These are phyloP conservation scores for Aspergillus sparsus DNA, from an alignment of 495 filamentous ascomycete species.

Conservation along the genomic window DNA sequence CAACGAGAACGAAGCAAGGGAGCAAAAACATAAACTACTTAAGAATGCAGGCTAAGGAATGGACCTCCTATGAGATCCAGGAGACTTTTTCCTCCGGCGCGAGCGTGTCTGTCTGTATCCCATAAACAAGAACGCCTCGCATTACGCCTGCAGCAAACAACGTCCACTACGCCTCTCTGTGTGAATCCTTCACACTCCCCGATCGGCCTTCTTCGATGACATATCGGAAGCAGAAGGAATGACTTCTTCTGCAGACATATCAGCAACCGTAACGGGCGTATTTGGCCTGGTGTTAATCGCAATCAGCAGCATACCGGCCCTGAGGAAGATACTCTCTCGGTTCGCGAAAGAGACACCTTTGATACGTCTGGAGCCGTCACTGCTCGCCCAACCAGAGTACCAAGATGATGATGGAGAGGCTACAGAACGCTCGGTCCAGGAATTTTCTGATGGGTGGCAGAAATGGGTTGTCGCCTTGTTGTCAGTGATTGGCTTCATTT, in stretches of 20 bases:
- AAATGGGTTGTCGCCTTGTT: slow-evolving; percentile 14
- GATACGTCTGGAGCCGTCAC: slow-evolving; percentile 25
- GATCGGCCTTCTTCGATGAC: slow-evolving; percentile 8
- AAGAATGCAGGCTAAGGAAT: slow-evolving; percentile 15
- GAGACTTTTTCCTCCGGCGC: not conserved
- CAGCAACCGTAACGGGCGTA: slow-evolving; percentile 23
- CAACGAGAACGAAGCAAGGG: slow-evolving; percentile 9
- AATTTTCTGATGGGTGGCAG: slow-evolving; percentile 25
- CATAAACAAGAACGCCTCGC: not conserved
- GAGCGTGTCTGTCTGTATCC: not conserved
- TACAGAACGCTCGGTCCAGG: slow-evolving; percentile 15
- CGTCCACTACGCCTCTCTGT: no score
- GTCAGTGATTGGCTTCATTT: slow-evolving; percentile 20
- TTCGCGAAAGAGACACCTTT: not conserved
- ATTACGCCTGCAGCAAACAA: no score
- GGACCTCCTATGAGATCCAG: slow-evolving; percentile 3
- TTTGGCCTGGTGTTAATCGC: slow-evolving; percentile 31
- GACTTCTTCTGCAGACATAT: slow-evolving; percentile 24
- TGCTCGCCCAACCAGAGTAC: slow-evolving; percentile 24
- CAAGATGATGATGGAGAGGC: slow-evolving; percentile 29
- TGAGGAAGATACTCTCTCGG: slow-evolving; percentile 26
- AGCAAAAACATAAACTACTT: not conserved
- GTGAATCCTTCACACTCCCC: no score
- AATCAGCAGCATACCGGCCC: slow-evolving; percentile 29
- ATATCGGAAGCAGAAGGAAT: slow-evolving; percentile 24